Evolutionary conservation across 768 basidiomycete species (phyloP).

Genomic region (Stropharia rugosoannulata): DNA sequence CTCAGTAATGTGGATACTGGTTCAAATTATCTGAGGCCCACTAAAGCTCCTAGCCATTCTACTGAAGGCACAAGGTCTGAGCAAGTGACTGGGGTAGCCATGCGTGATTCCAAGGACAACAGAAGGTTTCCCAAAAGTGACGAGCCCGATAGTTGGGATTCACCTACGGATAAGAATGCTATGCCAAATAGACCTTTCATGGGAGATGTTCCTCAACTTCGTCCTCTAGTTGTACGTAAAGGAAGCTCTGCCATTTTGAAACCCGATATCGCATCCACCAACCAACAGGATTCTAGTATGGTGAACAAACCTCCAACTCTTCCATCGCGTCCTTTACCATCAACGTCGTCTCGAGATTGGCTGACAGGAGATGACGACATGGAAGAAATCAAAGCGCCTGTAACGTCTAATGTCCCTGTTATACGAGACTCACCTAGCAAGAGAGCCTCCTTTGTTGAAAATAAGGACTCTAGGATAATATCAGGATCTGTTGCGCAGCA

Average conservation of each 20-base stretch:
- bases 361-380: slow-evolving; percentile 64
- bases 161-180: not conserved
- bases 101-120: slow-evolving; percentile 38
- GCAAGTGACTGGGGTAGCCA: slow-evolving; percentile 53
- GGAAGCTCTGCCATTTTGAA: slow-evolving; percentile 48
- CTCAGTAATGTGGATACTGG: slow-evolving; percentile 14
- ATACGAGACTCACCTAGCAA: slow-evolving; percentile 73
- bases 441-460: slow-evolving; percentile 66
- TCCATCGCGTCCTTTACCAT: slow-evolving; percentile 4
- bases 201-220: slow-evolving; percentile 16
- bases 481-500: slow-evolving; percentile 37
- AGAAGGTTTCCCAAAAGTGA: slow-evolving; percentile 2
- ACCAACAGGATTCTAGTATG: not conserved
- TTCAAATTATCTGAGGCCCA: slow-evolving; percentile 21
- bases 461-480: slow-evolving; percentile 36
- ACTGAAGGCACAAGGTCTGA: slow-evolving; percentile 51
- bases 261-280: slow-evolving; percentile 14
- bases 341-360: slow-evolving; percentile 56
- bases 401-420: slow-evolving; percentile 39
- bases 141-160: not conserved
- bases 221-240: slow-evolving; percentile 49
- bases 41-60: slow-evolving; percentile 18
- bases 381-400: slow-evolving; percentile 15
- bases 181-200: not conserved
- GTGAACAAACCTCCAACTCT: slow-evolving; percentile 6